Evolutionary conservation across 306 rosid genomes (phyloP), one percentile per base, ranked within the genome.

Genomic region (Dalbergia oliveri): DNA sequence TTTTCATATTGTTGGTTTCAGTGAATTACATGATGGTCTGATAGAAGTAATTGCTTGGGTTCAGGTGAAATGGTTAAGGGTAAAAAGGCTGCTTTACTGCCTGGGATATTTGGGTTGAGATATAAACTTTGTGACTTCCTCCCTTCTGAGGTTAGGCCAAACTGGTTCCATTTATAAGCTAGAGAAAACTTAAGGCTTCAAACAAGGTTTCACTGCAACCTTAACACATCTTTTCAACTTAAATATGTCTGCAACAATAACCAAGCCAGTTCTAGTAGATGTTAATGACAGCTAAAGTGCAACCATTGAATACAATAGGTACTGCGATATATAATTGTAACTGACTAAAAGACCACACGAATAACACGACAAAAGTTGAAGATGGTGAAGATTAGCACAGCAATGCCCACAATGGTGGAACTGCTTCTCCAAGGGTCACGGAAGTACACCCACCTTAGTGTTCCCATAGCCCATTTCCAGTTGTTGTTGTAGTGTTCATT

Each of bases 341-440:
- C 57, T 31, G 11, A 78, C 77, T 82, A 50, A 39, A 69, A 76
- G 61, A 82, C 39, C 5, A 53, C 11, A 44, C 12, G 19, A n/a
- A 74, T 3, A 19, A 77, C 35, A 2, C 86, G 79, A n/a, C 60
- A 64, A 19, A 86, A 82, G 74, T 57, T 82, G 76, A 84, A 82
- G 66, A 82, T 0, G 39, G 80, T 79, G 64, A 84, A 83, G 15
- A 75, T 19, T 3, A 84, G 65, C 6, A 88, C 71, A 37, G 80
- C 13, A 43, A 87, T 3, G 35, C 90, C 94, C 4, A 90, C 74
- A 7, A 88, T 1, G 8, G 92, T 90, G 15, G 88, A 80, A 73
- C 89, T 88, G 34, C 81, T 80, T 18, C 90, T 90, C 89, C 92
- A 88, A 13, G 85, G 86, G 69, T 90, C 92, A 1, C 80, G 79